Conservation (phyloP, 108 stramenopile genomes). For the Pseudonitzschia multiseries region DNA sequence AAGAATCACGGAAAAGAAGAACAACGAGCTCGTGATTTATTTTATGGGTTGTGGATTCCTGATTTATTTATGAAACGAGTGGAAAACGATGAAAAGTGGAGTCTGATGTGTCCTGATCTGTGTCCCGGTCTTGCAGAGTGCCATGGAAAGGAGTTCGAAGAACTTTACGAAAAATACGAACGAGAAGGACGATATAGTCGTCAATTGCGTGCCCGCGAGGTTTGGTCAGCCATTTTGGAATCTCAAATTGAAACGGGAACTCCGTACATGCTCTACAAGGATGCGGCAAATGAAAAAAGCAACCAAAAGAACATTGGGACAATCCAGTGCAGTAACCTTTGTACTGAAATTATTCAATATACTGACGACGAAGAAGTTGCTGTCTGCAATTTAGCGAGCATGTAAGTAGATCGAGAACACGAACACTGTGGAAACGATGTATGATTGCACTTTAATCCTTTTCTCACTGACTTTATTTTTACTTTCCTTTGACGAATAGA, state of each 20-base stretch:
- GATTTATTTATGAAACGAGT: conserved; percentile 98
- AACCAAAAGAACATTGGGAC: conserved; percentile 98
- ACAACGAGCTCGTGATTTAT: conserved; percentile 93
- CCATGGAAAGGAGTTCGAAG: conserved; percentile 89
- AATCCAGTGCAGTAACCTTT: conserved; percentile 95
- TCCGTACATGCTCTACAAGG: conserved; percentile 98
- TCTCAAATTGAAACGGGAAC: conserved; percentile 97
- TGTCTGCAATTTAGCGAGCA: conserved; percentile 94
- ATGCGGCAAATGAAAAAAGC: conserved; percentile 93
- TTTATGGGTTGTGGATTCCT: conserved; percentile 96
- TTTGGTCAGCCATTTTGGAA: conserved; percentile 86
- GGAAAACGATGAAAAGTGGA: conserved; percentile 90
- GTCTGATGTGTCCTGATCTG: conserved; percentile 93
- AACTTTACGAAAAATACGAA: conserved; percentile 88
- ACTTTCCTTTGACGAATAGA: conserved; percentile 26
- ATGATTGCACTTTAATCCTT: neutral
- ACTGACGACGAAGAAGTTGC: conserved; percentile 94
- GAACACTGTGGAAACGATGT: neutral
- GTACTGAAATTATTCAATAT: conserved; percentile 97
- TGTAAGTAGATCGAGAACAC: conserved; percentile 46
- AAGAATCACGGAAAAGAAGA: conserved; percentile 98
- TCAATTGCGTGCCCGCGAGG: conserved; percentile 81
- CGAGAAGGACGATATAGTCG: conserved; percentile 70
- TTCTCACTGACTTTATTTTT: neutral
- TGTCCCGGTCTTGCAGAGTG: conserved; percentile 86